These are phyloP conservation scores for Starmerella geochares DNA, from an alignment of 805 yeast genomes.

Conservation along the genomic window DNA sequence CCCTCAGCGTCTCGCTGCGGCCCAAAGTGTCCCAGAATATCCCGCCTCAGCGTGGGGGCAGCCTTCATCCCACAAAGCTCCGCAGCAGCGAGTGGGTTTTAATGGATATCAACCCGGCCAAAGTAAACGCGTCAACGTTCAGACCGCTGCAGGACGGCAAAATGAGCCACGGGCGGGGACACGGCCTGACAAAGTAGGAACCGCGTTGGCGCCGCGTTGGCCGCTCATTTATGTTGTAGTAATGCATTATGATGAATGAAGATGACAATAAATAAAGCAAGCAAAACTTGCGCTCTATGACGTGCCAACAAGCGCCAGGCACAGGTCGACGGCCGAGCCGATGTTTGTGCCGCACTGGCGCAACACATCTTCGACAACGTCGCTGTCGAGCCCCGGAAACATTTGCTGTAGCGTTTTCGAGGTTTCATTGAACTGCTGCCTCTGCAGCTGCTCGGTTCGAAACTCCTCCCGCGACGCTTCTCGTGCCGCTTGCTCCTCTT, in stretches of 20 bases:
- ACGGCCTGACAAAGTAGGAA: no score
- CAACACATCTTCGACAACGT: conserved; percentile 60
- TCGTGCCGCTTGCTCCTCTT: conserved; percentile 31
- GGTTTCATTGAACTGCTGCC: conserved; percentile 39
- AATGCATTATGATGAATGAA: neutral
- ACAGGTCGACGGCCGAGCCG: conserved; percentile 65
- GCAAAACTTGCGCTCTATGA: neutral
- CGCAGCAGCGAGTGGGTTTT: conserved; percentile 4
- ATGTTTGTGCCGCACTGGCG: conserved; percentile 53
- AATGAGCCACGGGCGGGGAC: conserved; percentile 3
- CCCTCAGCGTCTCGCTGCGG: neutral
- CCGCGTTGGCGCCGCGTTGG: no score
- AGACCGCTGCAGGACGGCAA: conserved; percentile 1
- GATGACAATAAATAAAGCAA: neutral
- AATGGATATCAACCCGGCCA: neutral
- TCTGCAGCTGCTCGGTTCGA: conserved; percentile 34
- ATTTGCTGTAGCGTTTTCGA: conserved; percentile 42
- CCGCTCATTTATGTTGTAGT: neutral
- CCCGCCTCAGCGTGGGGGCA: neutral
- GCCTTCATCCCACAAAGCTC: conserved; percentile 6
- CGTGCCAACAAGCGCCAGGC: conserved; percentile 32
- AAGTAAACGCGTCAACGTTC: neutral
- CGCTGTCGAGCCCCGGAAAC: conserved; percentile 66
- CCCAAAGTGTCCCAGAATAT: neutral
- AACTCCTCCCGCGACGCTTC: conserved; percentile 34